These are phyloP conservation scores for Nicotiana sylvestris DNA, from an alignment of 257 asterid species.

Conservation along the genomic window DNA sequence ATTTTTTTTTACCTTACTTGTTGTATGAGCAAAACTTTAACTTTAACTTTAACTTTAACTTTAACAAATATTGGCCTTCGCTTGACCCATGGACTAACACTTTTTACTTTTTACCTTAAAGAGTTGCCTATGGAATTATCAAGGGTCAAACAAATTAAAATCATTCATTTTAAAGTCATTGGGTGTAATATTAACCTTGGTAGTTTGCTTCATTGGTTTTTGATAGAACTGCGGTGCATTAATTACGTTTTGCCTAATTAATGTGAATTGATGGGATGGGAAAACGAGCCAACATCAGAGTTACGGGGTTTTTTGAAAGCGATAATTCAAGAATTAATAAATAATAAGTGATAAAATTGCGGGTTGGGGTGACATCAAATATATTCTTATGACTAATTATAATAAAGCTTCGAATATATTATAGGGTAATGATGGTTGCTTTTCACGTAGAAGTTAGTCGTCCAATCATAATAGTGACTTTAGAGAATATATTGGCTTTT, in stretches of 20 bases:
- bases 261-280: background rate
- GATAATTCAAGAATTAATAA: background rate
- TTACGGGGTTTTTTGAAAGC: slow-evolving; percentile 10
- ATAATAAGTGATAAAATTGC: slow-evolving; percentile 5
- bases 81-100: too few species aligned
- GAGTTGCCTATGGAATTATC: too few species aligned
- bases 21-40: too few species aligned
- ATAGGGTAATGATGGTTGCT: background rate
- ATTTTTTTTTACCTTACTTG: too few species aligned
- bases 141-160: too few species aligned
- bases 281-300: background rate
- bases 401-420: background rate
- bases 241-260: background rate
- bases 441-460: background rate
- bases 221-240: background rate
- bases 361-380: slow-evolving; percentile 24
- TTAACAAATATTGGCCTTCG: too few species aligned
- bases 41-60: too few species aligned
- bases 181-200: too few species aligned
- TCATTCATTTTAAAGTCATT: too few species aligned
- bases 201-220: too few species aligned
- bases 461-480: background rate
- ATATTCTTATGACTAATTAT: slow-evolving; percentile 12
- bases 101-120: too few species aligned
- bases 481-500: background rate